Percentiles rank a stretch among this genome's conserved stretches.
These are phyloP conservation scores for Aspergillus sp. DNA, from an alignment of 2,329 filamentous ascomycete species.

Conservation along the genomic window DNA sequence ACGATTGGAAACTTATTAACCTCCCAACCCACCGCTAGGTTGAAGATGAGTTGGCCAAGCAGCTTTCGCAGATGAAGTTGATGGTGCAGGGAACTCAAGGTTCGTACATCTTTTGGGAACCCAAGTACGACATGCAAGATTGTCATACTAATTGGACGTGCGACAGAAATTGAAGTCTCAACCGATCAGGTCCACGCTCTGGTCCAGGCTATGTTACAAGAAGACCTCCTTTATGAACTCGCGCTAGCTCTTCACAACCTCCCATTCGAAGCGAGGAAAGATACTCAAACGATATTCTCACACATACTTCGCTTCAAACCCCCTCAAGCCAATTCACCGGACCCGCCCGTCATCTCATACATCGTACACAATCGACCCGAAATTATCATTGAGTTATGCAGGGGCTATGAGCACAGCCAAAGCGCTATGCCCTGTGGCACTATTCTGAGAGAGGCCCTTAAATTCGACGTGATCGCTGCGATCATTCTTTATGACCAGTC, in stretches of 20 bases:
- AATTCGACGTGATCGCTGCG: conserved; percentile 86
- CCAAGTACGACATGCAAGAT: background rate
- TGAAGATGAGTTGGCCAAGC: conserved; percentile 80
- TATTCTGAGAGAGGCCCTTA: conserved; percentile 83
- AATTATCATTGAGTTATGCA: conserved; percentile 82
- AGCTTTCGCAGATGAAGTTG: conserved; percentile 86
- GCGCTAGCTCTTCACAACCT: conserved; percentile 79
- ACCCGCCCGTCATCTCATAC: conserved; percentile 83
- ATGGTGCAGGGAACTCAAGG: conserved; percentile 91
- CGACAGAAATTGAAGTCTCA: conserved; percentile 75
- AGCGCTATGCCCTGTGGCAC: conserved; percentile 89
- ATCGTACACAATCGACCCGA: conserved; percentile 84
- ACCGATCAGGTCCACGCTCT: conserved; percentile 87
- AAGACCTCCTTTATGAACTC: conserved; percentile 83
- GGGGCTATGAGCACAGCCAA: conserved; percentile 84
- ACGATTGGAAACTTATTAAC: conserved; percentile 17
- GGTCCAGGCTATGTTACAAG: conserved; percentile 79
- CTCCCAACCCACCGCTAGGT: conserved; percentile 53
- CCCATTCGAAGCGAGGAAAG: conserved; percentile 94
- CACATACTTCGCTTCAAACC: conserved; percentile 90
- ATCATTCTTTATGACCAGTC: conserved; percentile 93
- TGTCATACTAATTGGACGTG: background rate
- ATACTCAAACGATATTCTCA: conserved; percentile 92
- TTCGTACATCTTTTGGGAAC: conserved; percentile 36
- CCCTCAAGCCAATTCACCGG: conserved; percentile 62